Base-by-base conservation (phyloP, 345 rosid genomes). In the Brassica cretica region DNA sequence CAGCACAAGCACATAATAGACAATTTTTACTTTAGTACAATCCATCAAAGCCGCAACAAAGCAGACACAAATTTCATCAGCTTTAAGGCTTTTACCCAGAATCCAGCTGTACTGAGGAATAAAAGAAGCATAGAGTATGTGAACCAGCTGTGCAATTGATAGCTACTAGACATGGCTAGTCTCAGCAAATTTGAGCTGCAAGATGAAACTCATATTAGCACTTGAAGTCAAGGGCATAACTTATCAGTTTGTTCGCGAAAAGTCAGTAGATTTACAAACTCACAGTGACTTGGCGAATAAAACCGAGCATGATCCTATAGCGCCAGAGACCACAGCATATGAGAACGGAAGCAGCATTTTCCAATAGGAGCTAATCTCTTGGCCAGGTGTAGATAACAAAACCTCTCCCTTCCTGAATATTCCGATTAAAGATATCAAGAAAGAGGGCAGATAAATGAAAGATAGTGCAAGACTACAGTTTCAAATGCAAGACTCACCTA, bases 201-300 rank as follows among this genome's bases (percentile, higher is more conserved):
- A 82, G 63, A 83, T n/a, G 64, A 81, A 68, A 30, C 63, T 64
- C 53, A 49, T 16, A 66, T 78, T 37, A 77, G 74, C 67, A 56
- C 61, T 15, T n/a, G 53, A 56, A 77, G 7, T 66, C 21, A 51
- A 41, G 53, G 8, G 72, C 39, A 79, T 25, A 71, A 53, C 33
- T 70, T 63, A 25, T 66, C 55, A 14, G n/a, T 4, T 27, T 41
- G 10, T 60, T 29, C 64, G 24, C 53, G n/a, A 15, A 24, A 58
- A 64, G 59, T 49, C 8, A 15, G 25, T 5, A 71, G 18, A 15
- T 32, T 21, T 39, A 12, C 51, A 70, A 59, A 87, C 99, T 87
- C 82, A 95, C 98, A 95, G 91, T 70, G 99, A 95, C 87, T 95
- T 95, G 73, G 99, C 99, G 67, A 93, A 95, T 82, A 95, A 86